These are phyloP conservation scores for Bretschneidera sinensis DNA, from an alignment of 345 rosid genomes.

Conservation along the genomic window DNA sequence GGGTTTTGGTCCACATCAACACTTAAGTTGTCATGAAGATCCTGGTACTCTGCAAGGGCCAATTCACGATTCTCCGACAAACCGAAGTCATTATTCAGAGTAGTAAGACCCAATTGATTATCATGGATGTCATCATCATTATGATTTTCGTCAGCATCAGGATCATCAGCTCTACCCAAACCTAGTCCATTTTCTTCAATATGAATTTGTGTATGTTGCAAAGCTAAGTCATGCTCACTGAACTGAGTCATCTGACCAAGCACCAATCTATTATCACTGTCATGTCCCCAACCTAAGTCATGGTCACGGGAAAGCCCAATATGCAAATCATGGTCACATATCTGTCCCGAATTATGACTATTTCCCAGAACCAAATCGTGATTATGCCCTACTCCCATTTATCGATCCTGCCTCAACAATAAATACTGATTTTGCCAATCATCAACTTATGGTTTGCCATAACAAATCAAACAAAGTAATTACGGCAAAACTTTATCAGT, in stretches of 20 bases:
- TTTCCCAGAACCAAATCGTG: conserved; percentile 10
- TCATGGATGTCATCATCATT: conserved; percentile 10
- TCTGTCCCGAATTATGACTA: conserved; percentile 23
- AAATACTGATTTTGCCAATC: conserved; percentile 19
- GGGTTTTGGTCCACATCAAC: conserved; percentile 48
- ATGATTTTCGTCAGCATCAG: conserved; percentile 10
- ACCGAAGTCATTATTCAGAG: conserved; percentile 11
- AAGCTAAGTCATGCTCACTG: conserved; percentile 17
- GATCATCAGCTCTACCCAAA: conserved; percentile 20
- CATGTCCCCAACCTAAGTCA: conserved; percentile 11
- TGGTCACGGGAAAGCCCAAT: conserved; percentile 18
- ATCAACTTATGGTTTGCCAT: conserved; percentile 32
- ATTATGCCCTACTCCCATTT: conserved; percentile 18
- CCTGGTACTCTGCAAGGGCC: conserved; percentile 36
- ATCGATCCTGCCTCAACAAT: conserved; percentile 23
- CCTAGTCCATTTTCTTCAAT: conserved; percentile 7
- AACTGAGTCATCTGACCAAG: neutral
- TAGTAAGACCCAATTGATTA: conserved; percentile 12
- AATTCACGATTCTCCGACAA: conserved; percentile 17
- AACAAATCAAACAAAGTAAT: neutral
- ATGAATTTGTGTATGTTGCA: conserved; percentile 11
- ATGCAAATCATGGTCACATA: conserved; percentile 22
- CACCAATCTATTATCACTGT: neutral
- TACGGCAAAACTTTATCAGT: neutral
- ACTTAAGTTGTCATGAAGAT: conserved; percentile 43